Evolutionary conservation across 129 eudicot genomes (phyloP), one percentile per base, ranked within the genome.

Genomic region (Flaveria trinervia): DNA sequence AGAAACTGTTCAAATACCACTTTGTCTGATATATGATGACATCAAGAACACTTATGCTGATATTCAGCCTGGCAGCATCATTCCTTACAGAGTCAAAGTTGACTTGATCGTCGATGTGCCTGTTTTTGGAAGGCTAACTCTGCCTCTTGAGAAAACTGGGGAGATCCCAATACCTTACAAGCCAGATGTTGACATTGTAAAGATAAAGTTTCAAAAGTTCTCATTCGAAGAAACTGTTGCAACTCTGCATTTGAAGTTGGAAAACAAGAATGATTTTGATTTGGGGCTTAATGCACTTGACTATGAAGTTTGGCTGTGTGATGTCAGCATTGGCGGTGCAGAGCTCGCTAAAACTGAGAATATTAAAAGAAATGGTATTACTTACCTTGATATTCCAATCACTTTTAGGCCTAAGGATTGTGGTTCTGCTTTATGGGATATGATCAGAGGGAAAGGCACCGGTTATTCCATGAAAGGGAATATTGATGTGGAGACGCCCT

Each of bases 381-480:
- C 79, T 12, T 82, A 81, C 41, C 79, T 95, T 72, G 93, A 95
- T 64, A 28, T 95, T 75, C 99, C 99, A 4, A 86, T 95, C 76
- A 95, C 96, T 50, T 95, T 95, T 67, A 95, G 94, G 90, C 99
- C 99, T 1, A 95, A 95, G 80, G 99, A 95, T 26, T 91, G 86
- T 59, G 99, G 99, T 3, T 95, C 99, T 50, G 99, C 97, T 65
- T 74, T 95, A 67, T 95, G 99, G 99, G 97, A 95, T 56, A 95
- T 95, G 99, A 91, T 95, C 9, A 89, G 99, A 84, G 99, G 99
- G 59, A 95, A 62, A 85, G 99, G 97, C 5, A 95, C 93, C n/a
- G 93, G 98, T 49, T 91, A 94, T 76, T 66, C 93, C 49, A 91
- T 94, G 93, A 94, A 94, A 82, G 98, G 98, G 49, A 81, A 87